A percentile compares a stretch with the other conserved stretches of the same genome.
phyloP scores from a whole-genome alignment of 306 rosid species.

The Delonix regia region DNA sequence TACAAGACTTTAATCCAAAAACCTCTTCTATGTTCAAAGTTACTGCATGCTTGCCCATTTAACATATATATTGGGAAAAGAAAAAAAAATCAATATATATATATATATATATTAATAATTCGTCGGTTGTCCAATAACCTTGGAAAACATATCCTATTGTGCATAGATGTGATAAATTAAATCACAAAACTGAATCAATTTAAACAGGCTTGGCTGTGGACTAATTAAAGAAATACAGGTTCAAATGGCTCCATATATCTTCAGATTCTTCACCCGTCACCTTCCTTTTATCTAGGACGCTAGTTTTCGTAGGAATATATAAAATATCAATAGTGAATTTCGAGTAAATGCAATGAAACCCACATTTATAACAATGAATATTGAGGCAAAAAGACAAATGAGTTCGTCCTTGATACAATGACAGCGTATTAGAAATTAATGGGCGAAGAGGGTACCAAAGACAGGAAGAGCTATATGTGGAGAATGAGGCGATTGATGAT shows the following conservation, averaged over 20 bases:
- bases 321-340: too few relatives aligned
- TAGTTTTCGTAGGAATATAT: too few relatives aligned
- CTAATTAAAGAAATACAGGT: too few relatives aligned
- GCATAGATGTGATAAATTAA: not conserved
- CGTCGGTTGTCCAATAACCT: slow-evolving; percentile 1
- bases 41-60: not conserved
- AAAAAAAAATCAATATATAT: too few relatives aligned
- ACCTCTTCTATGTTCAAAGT: not conserved
- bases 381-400: not conserved
- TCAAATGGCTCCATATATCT: too few relatives aligned
- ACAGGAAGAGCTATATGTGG: not conserved
- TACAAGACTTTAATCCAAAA: not conserved
- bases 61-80: too few relatives aligned
- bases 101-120: not conserved
- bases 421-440: not conserved
- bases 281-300: not conserved
- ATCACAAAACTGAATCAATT: not conserved
- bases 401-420: not conserved
- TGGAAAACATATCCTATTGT: not conserved
- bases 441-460: not conserved
- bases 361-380: not conserved
- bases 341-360: not conserved
- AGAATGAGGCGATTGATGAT: not conserved
- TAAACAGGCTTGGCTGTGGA: too few relatives aligned
- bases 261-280: too few relatives aligned